Base-by-base conservation (phyloP, 169 alveolate species). In the Plasmodium gaboni region DNA sequence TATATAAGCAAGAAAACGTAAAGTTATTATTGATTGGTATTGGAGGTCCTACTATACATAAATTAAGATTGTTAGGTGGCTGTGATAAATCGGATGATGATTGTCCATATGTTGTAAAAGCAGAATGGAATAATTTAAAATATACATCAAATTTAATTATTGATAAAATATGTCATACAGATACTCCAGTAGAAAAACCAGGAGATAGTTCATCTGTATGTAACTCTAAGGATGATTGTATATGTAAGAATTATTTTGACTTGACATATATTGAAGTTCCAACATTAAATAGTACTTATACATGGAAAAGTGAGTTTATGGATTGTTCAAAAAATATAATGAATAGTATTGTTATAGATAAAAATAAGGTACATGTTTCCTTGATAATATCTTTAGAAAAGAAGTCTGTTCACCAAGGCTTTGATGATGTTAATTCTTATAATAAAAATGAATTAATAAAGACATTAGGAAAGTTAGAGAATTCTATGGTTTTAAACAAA, bases 21-120 rank as follows among this genome's bases (percentile, higher is more conserved):
- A 78, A 78, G 22, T 55, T 78, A 38, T 42, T 78, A 57, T 68
- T 78, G 17, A 24, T 78, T 17, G 89, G 89, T 48, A 76, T 78
- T 78, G 89, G 89, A n/a, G 59, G 32, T 8, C 55, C 80, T 22
- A 48, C 60, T 24, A 78, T 78, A 32, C 32, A 51, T 32, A 78
- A 78, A 22, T 65, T 78, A 70, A 28, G 80, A 65, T 69, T 78
- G 53, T 46, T 78, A 15, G 89, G 71, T 6, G 89, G 89, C 26
- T 78, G 89, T 28, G 78, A 78, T 69, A 78, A 78, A 57, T 64
- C 89, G 22, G 70, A 78, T 57, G 89, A 80, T 32, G 61, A 78
- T 26, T 78, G 89, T 9, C 89, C 89, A 51, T 26, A 10, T 57
- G 89, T 69, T 65, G 32, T 67, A 67, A 78, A 78, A 55, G 67